Evolutionary conservation across 768 basidiomycete species (phyloP).

Genomic region (Boletus subcaerulescens): DNA sequence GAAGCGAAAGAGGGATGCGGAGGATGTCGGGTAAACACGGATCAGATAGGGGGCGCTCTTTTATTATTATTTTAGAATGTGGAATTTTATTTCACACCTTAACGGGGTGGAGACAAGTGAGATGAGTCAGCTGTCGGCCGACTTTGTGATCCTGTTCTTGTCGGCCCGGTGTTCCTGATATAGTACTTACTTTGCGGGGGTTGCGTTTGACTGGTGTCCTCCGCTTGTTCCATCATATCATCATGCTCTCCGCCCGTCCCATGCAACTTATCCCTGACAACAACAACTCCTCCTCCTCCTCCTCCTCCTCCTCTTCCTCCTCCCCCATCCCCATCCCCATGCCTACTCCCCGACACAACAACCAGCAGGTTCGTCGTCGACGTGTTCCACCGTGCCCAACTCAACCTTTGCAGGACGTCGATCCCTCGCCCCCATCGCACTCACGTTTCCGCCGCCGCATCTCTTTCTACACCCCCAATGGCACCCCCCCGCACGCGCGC

Average conservation of each 20-base stretch:
- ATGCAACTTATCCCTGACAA: conserved; percentile 29
- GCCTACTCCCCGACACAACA: background rate
- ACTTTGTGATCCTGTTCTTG: conserved; percentile 9
- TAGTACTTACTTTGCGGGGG: conserved; percentile 1
- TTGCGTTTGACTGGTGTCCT: too few species aligned
- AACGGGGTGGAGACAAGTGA: too few species aligned
- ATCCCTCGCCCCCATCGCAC: conserved; percentile 14
- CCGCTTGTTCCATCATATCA: background rate
- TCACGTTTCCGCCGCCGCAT: conserved; percentile 27
- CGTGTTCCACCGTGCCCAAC: too few species aligned
- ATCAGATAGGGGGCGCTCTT: background rate
- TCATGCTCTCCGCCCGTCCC: conserved; percentile 39
- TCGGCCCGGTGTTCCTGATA: conserved; percentile 20
- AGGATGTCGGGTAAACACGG: conserved; percentile 54
- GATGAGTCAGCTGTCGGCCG: conserved; percentile 9
- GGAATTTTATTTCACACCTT: too few species aligned
- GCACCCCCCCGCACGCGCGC: background rate
- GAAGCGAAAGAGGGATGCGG: conserved; percentile 89
- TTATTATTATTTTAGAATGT: too few species aligned
- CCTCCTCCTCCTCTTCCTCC: background rate
- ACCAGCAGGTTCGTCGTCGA: background rate
- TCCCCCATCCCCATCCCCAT: background rate
- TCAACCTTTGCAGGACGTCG: background rate
- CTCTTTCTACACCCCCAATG: conserved; percentile 25
- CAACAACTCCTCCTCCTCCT: too few species aligned